Evolutionary conservation across 805 yeast species (phyloP).

Genomic region (Lachancea kluyveri): DNA sequence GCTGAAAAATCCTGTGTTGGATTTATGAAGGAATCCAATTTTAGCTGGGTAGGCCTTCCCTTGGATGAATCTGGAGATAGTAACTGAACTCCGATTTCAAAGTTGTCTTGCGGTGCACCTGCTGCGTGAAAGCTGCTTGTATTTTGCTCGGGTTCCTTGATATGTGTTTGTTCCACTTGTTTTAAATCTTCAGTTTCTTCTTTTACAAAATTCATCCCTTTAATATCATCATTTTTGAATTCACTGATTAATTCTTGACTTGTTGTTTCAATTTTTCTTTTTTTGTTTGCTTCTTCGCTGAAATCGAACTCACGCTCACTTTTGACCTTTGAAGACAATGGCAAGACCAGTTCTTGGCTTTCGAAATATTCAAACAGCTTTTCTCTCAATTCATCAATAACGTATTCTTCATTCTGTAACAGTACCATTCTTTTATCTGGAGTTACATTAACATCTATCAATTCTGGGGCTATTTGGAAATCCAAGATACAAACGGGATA

Average conservation of each 20-base stretch:
- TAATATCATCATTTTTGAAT: background rate
- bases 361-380: conserved; percentile 44
- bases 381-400: conserved; percentile 52
- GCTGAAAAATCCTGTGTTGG: conserved; percentile 1
- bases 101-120: no score
- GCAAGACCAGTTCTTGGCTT: conserved; percentile 28
- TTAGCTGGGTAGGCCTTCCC: no score
- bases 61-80: no score
- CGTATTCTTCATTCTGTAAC: conserved; percentile 56
- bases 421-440: conserved; percentile 81
- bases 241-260: background rate
- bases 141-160: no score
- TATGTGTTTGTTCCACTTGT: conserved; percentile 3
- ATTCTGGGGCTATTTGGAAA: conserved; percentile 43
- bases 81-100: no score
- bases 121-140: no score
- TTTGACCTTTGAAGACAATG: conserved; percentile 11
- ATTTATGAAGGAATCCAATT: conserved; percentile 4
- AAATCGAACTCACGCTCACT: background rate
- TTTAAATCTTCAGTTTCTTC: conserved; percentile 6
- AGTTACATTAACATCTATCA: conserved; percentile 79
- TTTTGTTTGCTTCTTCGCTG: background rate
- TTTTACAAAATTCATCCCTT: conserved; percentile 4
- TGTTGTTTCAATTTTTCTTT: conserved; percentile 1
- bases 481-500: conserved; percentile 65